A percentile compares a stretch with the other conserved stretches of the same genome.
These are phyloP conservation scores for Myxozyma vanderwaltii DNA, from an alignment of 805 yeast genomes.

Conservation along the genomic window DNA sequence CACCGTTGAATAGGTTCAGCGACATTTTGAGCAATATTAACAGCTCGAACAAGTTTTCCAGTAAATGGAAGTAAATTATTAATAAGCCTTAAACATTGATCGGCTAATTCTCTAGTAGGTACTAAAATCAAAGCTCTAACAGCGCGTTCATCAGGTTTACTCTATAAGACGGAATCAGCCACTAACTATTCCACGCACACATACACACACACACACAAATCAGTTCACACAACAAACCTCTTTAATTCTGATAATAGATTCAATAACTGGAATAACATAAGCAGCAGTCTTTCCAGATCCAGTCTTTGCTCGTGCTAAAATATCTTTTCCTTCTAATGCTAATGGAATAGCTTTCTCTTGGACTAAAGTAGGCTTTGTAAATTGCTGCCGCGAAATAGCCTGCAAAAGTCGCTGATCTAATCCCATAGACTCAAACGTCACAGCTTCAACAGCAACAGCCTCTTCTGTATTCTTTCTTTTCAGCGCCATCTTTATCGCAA, in stretches of 20 bases:
- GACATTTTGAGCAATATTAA: slow-evolving; percentile 68
- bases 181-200: not conserved
- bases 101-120: slow-evolving; percentile 89
- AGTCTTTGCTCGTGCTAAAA: slow-evolving; percentile 90
- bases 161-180: not conserved
- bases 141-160: slow-evolving; percentile 36
- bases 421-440: slow-evolving; percentile 72
- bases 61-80: slow-evolving; percentile 71
- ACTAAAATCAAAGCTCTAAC: slow-evolving; percentile 72
- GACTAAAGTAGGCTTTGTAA: slow-evolving; percentile 82
- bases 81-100: slow-evolving; percentile 75
- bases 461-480: slow-evolving; percentile 8
- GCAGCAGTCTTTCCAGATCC: slow-evolving; percentile 97
- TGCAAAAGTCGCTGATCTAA: slow-evolving; percentile 82
- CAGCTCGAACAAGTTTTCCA: slow-evolving; percentile 60
- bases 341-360: slow-evolving; percentile 91
- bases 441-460: slow-evolving; percentile 17
- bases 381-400: slow-evolving; percentile 76
- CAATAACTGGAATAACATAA: slow-evolving; percentile 82
- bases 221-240: slow-evolving; percentile 22
- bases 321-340: slow-evolving; percentile 87
- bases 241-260: slow-evolving; percentile 57
- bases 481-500: slow-evolving; percentile 4
- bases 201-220: not conserved
- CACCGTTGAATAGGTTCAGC: slow-evolving; percentile 65